Percentiles rank a stretch among this genome's conserved stretches.
phyloP scores from a whole-genome alignment of 495 filamentous ascomycete genomes.

The Apiosordaria backusii region DNA sequence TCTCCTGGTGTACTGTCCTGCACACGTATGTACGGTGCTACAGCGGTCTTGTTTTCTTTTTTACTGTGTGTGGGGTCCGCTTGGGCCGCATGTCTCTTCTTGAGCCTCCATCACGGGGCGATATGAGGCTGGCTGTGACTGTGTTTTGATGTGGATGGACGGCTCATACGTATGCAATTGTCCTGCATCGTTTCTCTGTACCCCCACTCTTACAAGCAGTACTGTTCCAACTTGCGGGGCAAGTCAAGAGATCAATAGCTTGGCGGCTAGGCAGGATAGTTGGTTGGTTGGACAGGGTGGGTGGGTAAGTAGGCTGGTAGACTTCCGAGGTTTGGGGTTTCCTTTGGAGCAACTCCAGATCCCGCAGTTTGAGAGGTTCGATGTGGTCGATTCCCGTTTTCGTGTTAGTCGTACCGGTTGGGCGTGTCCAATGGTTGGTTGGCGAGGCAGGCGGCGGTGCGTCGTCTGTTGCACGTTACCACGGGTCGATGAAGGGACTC shows the following conservation, averaged over 20 bases:
- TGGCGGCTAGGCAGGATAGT: not conserved
- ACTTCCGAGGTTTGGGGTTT: not conserved
- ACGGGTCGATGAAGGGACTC: too few species aligned
- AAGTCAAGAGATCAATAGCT: not conserved
- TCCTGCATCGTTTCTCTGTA: not conserved
- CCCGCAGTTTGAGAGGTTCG: not conserved
- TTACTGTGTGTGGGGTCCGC: not conserved
- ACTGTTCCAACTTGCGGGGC: not conserved
- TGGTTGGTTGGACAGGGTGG: not conserved
- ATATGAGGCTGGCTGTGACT: not conserved
- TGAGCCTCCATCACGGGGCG: not conserved
- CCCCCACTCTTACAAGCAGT: not conserved
- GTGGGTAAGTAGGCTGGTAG: too few species aligned
- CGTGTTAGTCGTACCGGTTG: conserved; percentile 2
- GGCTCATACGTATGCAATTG: not conserved
- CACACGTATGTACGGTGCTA: not conserved
- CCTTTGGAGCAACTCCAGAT: conserved; percentile 3
- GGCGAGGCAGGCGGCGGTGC: too few species aligned
- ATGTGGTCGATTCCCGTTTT: conserved; percentile 11
- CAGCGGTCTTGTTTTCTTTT: not conserved
- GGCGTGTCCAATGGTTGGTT: not conserved
- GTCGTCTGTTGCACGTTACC: not conserved
- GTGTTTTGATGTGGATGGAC: not conserved
- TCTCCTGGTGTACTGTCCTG: not conserved
- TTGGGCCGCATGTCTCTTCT: not conserved